Conservation (phyloP, 768 basidiomycete species). For the Mycena belliarum region DNA sequence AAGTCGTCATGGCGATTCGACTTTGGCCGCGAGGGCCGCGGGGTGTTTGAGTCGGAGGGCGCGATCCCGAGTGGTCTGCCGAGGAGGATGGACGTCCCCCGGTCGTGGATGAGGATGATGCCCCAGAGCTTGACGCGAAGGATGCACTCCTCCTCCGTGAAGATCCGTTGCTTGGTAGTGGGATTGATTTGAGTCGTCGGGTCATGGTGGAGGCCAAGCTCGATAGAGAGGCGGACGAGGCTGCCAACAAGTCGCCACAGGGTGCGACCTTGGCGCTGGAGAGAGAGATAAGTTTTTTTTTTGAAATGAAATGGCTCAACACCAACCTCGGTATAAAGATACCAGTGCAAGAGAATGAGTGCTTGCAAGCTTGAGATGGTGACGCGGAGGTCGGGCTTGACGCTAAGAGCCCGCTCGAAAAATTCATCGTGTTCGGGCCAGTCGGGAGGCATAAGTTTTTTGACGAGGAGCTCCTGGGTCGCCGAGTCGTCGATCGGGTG, state of each 20-base stretch:
- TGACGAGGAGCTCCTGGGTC: slow-evolving; percentile 41
- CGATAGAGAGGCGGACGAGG: slow-evolving; percentile 78
- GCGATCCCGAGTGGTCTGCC: slow-evolving; percentile 83
- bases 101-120: slow-evolving; percentile 83
- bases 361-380: slow-evolving; percentile 83
- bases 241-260: slow-evolving; percentile 88
- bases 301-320: slow-evolving; percentile 18
- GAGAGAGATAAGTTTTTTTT: background rate
- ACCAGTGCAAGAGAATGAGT: slow-evolving; percentile 84
- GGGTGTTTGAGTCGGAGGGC: slow-evolving; percentile 82
- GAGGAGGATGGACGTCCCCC: slow-evolving; percentile 84
- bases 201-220: slow-evolving; percentile 86
- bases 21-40: slow-evolving; percentile 58
- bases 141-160: slow-evolving; percentile 76
- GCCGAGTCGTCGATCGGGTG: slow-evolving; percentile 46
- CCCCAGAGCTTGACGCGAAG: slow-evolving; percentile 83
- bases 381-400: slow-evolving; percentile 83
- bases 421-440: slow-evolving; percentile 88
- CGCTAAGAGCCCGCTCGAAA: slow-evolving; percentile 72
- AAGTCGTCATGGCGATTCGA: slow-evolving; percentile 47
- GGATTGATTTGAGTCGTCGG: slow-evolving; percentile 62
- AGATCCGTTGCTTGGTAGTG: slow-evolving; percentile 42
- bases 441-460: slow-evolving; percentile 61
- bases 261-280: slow-evolving; percentile 83
- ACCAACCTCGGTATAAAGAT: slow-evolving; percentile 85